Conservation (phyloP, 2,329 filamentous ascomycete genomes). For the Ophiostoma piceae region DNA sequence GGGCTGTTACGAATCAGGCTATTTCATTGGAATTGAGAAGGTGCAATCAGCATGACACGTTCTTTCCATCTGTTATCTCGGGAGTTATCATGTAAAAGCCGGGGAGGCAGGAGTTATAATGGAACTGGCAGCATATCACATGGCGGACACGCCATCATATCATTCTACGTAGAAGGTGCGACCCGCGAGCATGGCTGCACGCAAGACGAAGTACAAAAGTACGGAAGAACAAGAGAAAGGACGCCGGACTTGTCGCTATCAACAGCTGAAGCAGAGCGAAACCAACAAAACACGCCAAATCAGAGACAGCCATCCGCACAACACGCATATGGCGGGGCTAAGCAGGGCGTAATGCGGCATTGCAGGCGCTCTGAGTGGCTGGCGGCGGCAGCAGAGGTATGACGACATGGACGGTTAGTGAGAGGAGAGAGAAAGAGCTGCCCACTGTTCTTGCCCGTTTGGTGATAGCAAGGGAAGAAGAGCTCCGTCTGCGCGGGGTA, state of each 20-base stretch:
- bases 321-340: constrained; percentile 19
- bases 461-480: constrained; percentile 14
- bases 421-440: not conserved
- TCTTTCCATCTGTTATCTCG: not conserved
- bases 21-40: not conserved
- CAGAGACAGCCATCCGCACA: constrained; percentile 15
- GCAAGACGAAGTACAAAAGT: not conserved
- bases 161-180: not conserved
- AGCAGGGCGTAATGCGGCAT: constrained; percentile 19
- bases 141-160: not conserved
- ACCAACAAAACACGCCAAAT: not conserved
- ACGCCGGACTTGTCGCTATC: not conserved
- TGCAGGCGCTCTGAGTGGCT: constrained; percentile 20
- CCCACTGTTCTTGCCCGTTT: not conserved
- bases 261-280: not conserved
- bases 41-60: not conserved
- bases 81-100: not conserved
- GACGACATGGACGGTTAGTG: constrained; percentile 21
- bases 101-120: not conserved
- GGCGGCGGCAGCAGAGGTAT: constrained; percentile 16
- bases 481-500: constrained; percentile 6
- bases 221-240: not conserved
- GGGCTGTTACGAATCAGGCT: constrained; percentile 6
- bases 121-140: not conserved
- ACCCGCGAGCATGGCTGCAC: not conserved